Evolutionary conservation across 83 land plant genomes (phyloP), one percentile per base, ranked within the genome.

Genomic region (Picea mariana): DNA sequence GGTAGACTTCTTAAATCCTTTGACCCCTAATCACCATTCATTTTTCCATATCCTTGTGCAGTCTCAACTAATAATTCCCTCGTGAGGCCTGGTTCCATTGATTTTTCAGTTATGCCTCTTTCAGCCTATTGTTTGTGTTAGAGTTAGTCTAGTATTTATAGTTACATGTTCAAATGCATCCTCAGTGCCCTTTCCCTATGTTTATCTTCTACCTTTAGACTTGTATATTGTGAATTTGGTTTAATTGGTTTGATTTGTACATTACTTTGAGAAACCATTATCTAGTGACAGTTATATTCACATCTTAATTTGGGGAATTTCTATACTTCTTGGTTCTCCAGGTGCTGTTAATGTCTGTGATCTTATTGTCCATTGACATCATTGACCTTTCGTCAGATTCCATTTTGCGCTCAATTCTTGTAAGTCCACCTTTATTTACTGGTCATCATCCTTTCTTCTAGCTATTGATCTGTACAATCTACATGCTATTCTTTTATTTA

Each of bases 241-340:
- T 75, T 24, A 59, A 75, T 24, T 52, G 20, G 61, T 31, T 60
- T 52, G 38, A 34, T 31, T 60, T 75, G 61, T 75, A 75, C 24
- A 75, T 55, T 75, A 9, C 52, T 13, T 75, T 49, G 78, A 52
- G 16, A 75, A 55, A 75, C 8, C 34, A 52, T 75, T 55, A 52
- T 52, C 34, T 31, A 23, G 23, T 75, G 34, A 17, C 31, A 52
- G 78, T 75, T 52, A 12, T 44, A 6, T 38, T n/a, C 13, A n/a
- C 17, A 75, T 75, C 34, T 31, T 75, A 23, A 24, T 21, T 75
- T 13, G 5, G 78, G 61, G 34, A 31, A 52, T 1, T 52, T 52
- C 61, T 75, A 18, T 75, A 75, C 78, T 24, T 75, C 21, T 73
- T 75, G 61, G 61, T 75, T 52, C 47, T 75, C 34, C 24, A 75